These are phyloP conservation scores for Amphichorda felina DNA, from an alignment of 2,329 filamentous ascomycete genomes.

Conservation along the genomic window DNA sequence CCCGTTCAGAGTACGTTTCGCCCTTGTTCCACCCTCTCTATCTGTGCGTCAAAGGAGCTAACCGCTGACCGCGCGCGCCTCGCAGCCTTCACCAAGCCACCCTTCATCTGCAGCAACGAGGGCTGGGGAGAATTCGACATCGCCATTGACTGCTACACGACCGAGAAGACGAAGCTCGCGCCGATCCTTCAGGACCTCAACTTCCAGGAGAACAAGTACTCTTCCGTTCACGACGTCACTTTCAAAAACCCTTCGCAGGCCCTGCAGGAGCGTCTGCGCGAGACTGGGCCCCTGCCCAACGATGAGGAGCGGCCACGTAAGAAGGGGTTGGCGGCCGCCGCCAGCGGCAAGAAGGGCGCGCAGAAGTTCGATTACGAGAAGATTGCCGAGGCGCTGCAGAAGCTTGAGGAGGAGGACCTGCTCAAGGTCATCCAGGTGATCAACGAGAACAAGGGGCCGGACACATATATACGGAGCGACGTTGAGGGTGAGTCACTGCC, in stretches of 20 bases:
- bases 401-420: conserved; percentile 84
- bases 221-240: conserved; percentile 65
- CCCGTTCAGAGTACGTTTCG: conserved; percentile 68
- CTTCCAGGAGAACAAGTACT: conserved; percentile 73
- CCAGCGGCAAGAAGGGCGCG: conserved; percentile 59
- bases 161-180: conserved; percentile 75
- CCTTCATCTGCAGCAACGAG: conserved; percentile 84
- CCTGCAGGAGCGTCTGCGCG: conserved; percentile 66
- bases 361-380: conserved; percentile 81
- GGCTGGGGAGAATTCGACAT: conserved; percentile 99
- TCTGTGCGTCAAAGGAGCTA: too few relatives aligned
- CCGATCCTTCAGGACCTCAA: conserved; percentile 78
- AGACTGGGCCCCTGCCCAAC: conserved; percentile 75
- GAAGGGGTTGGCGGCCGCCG: conserved; percentile 33
- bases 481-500: conserved; percentile 62
- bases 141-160: conserved; percentile 68
- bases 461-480: conserved; percentile 96
- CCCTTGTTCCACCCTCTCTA: too few relatives aligned
- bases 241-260: conserved; percentile 91
- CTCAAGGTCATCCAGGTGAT: conserved; percentile 95
- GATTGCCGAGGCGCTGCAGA: conserved; percentile 81
- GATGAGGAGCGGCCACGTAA: conserved; percentile 54
- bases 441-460: conserved; percentile 88
- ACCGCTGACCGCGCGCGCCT: too few relatives aligned
- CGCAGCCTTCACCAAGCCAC: conserved; percentile 72